phyloP scores from a whole-genome alignment of 2,329 filamentous ascomycete genomes.

The Zelopaecilomyces penicillatus region DNA sequence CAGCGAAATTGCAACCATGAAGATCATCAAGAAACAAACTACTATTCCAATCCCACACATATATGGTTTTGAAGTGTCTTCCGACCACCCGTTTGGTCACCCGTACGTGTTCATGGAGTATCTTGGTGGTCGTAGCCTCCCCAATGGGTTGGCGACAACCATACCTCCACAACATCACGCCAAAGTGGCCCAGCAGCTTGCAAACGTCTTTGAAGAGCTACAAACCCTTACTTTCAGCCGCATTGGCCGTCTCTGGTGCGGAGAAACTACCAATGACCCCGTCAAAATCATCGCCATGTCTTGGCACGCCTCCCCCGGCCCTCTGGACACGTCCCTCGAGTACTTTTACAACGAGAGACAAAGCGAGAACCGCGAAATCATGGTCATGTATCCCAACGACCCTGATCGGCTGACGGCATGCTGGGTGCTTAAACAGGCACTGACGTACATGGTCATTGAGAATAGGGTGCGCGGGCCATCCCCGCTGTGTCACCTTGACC shows the following conservation, averaged over 20 bases:
- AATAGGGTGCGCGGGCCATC: constrained; percentile 25
- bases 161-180: constrained; percentile 13
- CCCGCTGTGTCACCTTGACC: constrained; percentile 19
- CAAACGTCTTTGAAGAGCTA: constrained; percentile 16
- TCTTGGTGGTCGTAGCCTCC: constrained; percentile 12
- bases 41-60: constrained; percentile 15
- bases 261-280: constrained; percentile 15
- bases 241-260: constrained; percentile 20
- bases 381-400: constrained; percentile 14
- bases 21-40: constrained; percentile 13
- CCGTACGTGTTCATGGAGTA: constrained; percentile 20
- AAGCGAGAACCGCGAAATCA: constrained; percentile 15
- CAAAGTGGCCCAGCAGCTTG: constrained; percentile 19
- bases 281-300: constrained; percentile 15
- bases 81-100: constrained; percentile 16
- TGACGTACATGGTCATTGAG: constrained; percentile 21
- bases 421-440: constrained; percentile 21
- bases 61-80: constrained; percentile 14
- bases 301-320: constrained; percentile 15
- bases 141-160: constrained; percentile 7
- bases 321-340: constrained; percentile 20
- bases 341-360: constrained; percentile 20
- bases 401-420: constrained; percentile 20
- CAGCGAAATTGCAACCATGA: constrained; percentile 23
- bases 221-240: constrained; percentile 17